Base-by-base conservation (phyloP, 192 early-diverging fungal genomes). In the Cladochytrium replicatum region DNA sequence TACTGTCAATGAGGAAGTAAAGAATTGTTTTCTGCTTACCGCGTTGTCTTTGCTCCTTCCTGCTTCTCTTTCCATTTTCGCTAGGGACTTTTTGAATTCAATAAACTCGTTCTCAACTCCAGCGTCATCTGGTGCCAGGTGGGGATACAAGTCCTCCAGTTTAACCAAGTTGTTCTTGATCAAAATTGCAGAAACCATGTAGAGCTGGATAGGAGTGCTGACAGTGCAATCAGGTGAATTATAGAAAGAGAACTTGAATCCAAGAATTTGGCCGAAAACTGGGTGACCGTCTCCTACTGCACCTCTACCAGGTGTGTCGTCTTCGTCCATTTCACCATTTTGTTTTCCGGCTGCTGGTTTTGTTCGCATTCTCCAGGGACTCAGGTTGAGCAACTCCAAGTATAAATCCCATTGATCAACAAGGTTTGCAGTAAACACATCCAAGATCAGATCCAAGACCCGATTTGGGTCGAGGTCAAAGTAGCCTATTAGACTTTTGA, bases 381-480 rank as follows among this genome's bases (percentile, higher is more conserved):
- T 67, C 4, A 31, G 37, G n/a, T 69, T 57, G 23, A 90, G 46
- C 23, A 90, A 62, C 15, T 67, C 56, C 8, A 90, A 52, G 48
- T 86, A 91, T 58, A 88, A 87, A 15, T 68, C 68, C 50, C 81
- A 75, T 8, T 86, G 71, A 19, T 71, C 61, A 11, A 57, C 52
- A n/a, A 87, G 64, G 30, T 86, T 82, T 1, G 72, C 78, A 29
- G 78, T 68, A 58, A 90, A 89, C 1, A 80, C 54, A 42, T 92
- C 87, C 29, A 90, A 57, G 2, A 85, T 59, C 17, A 92, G 51
- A 54, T 86, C 86, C 41, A 89, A 47, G 0, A 88, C 84, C n/a
- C 88, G 77, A 62, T 84, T 88, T 0, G 87, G 87, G 47, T 92
- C 88, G 38, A 92, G 58, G 52, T 78, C 71, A 57, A 92, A 92